Percentiles rank a stretch among this genome's conserved stretches.
These are phyloP conservation scores for Pulveroboletus sp. DNA, from an alignment of 768 basidiomycete species.

Conservation along the genomic window DNA sequence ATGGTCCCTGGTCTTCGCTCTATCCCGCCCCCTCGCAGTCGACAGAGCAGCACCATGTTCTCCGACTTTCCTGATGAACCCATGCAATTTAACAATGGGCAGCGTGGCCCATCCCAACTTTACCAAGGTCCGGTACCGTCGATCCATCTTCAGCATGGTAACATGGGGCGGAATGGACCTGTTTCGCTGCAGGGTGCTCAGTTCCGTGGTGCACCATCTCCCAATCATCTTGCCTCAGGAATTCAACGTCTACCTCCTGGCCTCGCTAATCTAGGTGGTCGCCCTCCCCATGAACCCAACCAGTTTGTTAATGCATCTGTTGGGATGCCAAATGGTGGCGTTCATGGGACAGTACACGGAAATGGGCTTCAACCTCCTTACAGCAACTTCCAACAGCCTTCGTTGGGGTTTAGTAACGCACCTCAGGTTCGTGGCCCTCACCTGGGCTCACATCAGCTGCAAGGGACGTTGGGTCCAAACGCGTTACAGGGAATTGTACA, in stretches of 20 bases:
- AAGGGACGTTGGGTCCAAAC: slow-evolving; percentile 44
- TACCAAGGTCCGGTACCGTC: slow-evolving; percentile 49
- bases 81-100: slow-evolving; percentile 56
- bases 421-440: slow-evolving; percentile 51
- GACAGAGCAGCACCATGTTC: slow-evolving; percentile 53
- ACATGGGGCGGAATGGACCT: slow-evolving; percentile 47
- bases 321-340: slow-evolving; percentile 44
- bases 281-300: slow-evolving; percentile 75
- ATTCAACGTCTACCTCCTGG: slow-evolving; percentile 79
- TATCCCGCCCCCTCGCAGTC: slow-evolving; percentile 56
- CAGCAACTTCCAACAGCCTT: slow-evolving; percentile 49
- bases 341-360: slow-evolving; percentile 46
- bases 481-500: slow-evolving; percentile 53
- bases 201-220: slow-evolving; percentile 71
- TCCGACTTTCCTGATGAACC: slow-evolving; percentile 64
- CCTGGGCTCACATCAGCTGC: slow-evolving; percentile 45
- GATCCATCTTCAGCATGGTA: slow-evolving; percentile 52
- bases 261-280: slow-evolving; percentile 76
- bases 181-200: slow-evolving; percentile 58
- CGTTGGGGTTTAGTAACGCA: slow-evolving; percentile 42
- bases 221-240: slow-evolving; percentile 45
- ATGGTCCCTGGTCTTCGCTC: slow-evolving; percentile 83
- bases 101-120: slow-evolving; percentile 56
- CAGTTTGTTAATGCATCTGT: slow-evolving; percentile 49
- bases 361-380: slow-evolving; percentile 50